Evolutionary conservation across 73 alveolate species (phyloP).

Genomic region (Halteria grandinella): DNA sequence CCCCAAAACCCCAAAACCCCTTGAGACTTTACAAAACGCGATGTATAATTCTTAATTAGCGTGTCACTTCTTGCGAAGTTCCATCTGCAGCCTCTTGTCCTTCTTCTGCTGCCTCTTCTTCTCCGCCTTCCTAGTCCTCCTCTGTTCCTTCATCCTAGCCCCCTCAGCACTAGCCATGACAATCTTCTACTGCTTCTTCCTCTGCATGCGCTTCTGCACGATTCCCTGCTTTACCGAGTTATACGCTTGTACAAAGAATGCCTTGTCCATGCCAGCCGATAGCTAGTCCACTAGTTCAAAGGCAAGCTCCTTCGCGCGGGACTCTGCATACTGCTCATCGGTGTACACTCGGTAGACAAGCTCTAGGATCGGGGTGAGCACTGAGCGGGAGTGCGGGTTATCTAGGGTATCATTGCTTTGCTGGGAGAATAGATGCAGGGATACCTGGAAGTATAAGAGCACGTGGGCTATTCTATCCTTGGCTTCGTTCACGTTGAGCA

Average conservation of each 20-base stretch:
- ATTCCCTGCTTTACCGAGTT: slow-evolving; percentile 24
- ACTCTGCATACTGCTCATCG: slow-evolving; percentile 23
- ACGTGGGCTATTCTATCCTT: slow-evolving; percentile 11
- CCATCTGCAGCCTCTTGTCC: no score
- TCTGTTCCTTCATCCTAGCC: slow-evolving; percentile 1
- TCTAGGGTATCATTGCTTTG: background rate
- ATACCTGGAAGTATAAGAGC: slow-evolving; percentile 3
- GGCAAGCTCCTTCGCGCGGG: slow-evolving; percentile 6
- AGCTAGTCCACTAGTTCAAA: slow-evolving; percentile 19
- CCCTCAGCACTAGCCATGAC: slow-evolving; percentile 30
- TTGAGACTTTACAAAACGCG: no score
- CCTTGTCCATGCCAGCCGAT: slow-evolving; percentile 1
- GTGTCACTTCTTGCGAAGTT: no score
- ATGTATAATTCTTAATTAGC: no score
- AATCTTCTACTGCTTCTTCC: slow-evolving; percentile 32
- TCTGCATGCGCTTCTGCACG: slow-evolving; percentile 20
- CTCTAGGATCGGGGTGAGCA: slow-evolving; percentile 1
- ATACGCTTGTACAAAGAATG: slow-evolving; percentile 12
- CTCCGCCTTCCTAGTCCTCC: slow-evolving; percentile 10
- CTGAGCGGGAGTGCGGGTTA: background rate
- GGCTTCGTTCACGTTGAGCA: slow-evolving; percentile 11
- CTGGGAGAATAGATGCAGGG: background rate
- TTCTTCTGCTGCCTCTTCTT: slow-evolving; percentile 46
- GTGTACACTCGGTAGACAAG: slow-evolving; percentile 34
- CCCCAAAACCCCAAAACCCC: no score